Evolutionary conservation across 805 yeast species (phyloP), one percentile per base, ranked within the genome.

Genomic region (Yamadazyma laniorum): DNA sequence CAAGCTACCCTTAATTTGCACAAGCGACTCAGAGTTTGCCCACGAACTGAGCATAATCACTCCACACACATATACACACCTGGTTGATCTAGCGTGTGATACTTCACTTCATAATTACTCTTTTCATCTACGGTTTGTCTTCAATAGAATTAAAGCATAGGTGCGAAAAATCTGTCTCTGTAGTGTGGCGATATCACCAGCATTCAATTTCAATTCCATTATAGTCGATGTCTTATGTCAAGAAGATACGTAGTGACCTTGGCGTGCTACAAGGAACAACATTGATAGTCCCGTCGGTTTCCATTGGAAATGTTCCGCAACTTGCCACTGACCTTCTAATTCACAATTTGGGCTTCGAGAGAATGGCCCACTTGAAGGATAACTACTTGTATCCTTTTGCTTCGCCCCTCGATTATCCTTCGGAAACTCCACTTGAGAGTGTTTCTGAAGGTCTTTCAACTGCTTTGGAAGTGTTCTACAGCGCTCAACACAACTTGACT

Each of bases 301-400:
- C 96, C 3, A 74, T 86, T 5, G 98, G 95, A 6, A 93, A 91
- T 52, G 83, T 89, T 3, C 95, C 98, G 0, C 99, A 93, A 57
- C 63, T 91, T 34, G 62, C 90, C 0, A 59, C 75, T 5, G 98
- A 90, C 58, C 65, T 90, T 21, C 61, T 91, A 18, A 66, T 89
- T 7, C 83, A 82, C 50, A 77, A 81, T n/a, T 61, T 75, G 17
- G 69, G 67, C 4, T 74, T 82, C 41, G 45, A 59, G 39, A 74
- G 74, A 26, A 67, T 82, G 3, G 79, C 75, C 8, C 53, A 74
- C 12, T 59, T 90, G 19, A 83, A 84, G 50, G 80, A 80, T 35
- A 57, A 65, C 3, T 75, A 67, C 46, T 59, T 89, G 6, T 85
- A 84, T 53, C 96, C 98, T 3, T 87, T 91, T 62, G 80, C 82